A percentile compares a stretch with the other conserved stretches of the same genome.
Conservation (phyloP, 2,329 filamentous ascomycete species). For the Sporothrix brasiliensis region DNA sequence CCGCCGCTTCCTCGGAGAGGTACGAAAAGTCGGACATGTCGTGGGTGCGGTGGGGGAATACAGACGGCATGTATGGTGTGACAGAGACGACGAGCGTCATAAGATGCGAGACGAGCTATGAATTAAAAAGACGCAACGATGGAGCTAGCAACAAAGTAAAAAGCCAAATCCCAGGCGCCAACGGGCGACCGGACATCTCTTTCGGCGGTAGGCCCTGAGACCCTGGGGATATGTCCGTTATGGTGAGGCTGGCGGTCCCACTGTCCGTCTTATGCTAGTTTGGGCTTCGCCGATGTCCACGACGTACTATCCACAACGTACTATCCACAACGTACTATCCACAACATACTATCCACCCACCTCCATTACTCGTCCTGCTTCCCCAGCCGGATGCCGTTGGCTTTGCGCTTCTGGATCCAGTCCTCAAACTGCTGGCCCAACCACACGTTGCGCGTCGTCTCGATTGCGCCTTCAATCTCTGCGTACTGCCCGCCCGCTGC, state of each 20-base stretch:
- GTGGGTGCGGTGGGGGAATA: background rate
- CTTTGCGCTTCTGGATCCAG: conserved; percentile 24
- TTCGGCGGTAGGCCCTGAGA: background rate
- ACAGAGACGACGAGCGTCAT: background rate
- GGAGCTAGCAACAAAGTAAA: background rate
- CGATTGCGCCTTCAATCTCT: conserved; percentile 39
- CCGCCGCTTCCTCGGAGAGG: background rate
- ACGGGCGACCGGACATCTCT: background rate
- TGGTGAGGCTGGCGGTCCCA: background rate
- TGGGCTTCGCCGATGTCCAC: conserved; percentile 15
- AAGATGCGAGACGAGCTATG: background rate
- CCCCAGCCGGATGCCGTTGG: conserved; percentile 17
- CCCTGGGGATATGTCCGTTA: background rate
- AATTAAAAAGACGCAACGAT: conserved; percentile 5
- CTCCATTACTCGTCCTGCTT: conserved; percentile 19
- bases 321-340: background rate
- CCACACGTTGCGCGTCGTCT: conserved; percentile 38
- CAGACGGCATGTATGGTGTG: background rate
- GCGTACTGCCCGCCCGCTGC: conserved; percentile 38
- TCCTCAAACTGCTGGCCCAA: conserved; percentile 39
- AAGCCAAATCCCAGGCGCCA: background rate
- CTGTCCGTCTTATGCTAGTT: conserved; percentile 13
- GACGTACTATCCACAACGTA: background rate
- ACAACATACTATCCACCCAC: background rate
- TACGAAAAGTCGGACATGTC: conserved; percentile 21